A percentile compares a stretch with the other conserved stretches of the same genome.
Evolutionary conservation across 2,329 filamentous ascomycete species (phyloP).

Genomic region (Simplicillium sp.): DNA sequence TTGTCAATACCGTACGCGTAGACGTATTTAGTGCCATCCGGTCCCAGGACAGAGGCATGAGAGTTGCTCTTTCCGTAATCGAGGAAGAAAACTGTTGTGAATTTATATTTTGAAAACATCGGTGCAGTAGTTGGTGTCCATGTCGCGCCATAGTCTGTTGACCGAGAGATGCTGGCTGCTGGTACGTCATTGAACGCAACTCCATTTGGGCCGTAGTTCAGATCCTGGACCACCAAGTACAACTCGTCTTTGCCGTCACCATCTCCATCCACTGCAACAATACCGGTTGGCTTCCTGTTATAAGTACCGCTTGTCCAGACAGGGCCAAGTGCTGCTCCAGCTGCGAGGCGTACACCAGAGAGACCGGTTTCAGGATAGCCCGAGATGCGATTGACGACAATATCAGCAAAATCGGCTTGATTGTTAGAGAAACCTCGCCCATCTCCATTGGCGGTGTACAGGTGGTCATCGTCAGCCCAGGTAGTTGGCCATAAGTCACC

Average conservation of each 20-base stretch:
- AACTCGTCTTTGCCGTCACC: slow-evolving; percentile 4
- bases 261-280: slow-evolving; percentile 4
- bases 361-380: slow-evolving; percentile 2
- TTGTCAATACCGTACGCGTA: slow-evolving; percentile 4
- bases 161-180: slow-evolving; percentile 2
- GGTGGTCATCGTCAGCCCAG: slow-evolving; percentile 4
- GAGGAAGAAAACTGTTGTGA: slow-evolving; percentile 4
- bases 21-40: slow-evolving; percentile 4
- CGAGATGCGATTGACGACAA: slow-evolving; percentile 3
- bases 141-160: slow-evolving; percentile 3
- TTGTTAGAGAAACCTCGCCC: slow-evolving; percentile 3
- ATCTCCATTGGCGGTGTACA: slow-evolving; percentile 5
- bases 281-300: slow-evolving; percentile 4
- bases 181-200: slow-evolving; percentile 3
- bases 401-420: slow-evolving; percentile 2
- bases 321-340: not conserved
- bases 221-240: slow-evolving; percentile 3
- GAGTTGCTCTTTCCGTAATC: slow-evolving; percentile 5
- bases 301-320: slow-evolving; percentile 4
- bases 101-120: slow-evolving; percentile 4
- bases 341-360: slow-evolving; percentile 1
- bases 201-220: slow-evolving; percentile 1
- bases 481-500: slow-evolving; percentile 4
- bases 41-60: slow-evolving; percentile 3
- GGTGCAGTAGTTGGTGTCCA: slow-evolving; percentile 3